A percentile compares a stretch with the other conserved stretches of the same genome.
These are phyloP conservation scores for Rubus idaeus DNA, from an alignment of 306 rosid genomes.

Conservation along the genomic window DNA sequence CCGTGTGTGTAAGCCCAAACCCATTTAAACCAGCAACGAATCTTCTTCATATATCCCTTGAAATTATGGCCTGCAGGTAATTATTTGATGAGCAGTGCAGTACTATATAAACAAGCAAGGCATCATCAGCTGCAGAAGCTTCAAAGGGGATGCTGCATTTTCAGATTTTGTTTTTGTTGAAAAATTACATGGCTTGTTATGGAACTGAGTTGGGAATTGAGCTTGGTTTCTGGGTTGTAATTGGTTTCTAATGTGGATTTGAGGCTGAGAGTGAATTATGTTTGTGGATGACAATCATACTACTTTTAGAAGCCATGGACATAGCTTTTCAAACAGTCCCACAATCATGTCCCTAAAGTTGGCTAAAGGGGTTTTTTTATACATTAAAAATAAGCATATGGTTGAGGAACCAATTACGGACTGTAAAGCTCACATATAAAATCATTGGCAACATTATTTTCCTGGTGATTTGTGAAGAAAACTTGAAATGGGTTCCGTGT, in stretches of 20 bases:
- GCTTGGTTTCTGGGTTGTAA: constrained; percentile 6
- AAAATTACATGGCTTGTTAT: neutral
- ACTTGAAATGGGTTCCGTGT: neutral
- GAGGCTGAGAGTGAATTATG: neutral
- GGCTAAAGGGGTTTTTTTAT: neutral
- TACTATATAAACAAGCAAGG: constrained; percentile 5
- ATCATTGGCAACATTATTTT: neutral
- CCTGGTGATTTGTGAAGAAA: neutral
- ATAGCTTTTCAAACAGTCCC: constrained; percentile 18
- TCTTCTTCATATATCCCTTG: neutral
- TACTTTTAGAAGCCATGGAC: constrained; percentile 25
- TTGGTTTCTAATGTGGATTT: neutral
- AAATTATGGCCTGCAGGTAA: constrained; percentile 8
- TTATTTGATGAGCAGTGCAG: constrained; percentile 6
- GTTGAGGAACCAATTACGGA: neutral
- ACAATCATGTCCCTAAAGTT: constrained; percentile 6
- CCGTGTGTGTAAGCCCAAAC: constrained; percentile 10
- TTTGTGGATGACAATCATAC: neutral
- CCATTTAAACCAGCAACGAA: constrained; percentile 11
- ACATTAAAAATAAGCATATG: neutral
- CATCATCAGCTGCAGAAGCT: neutral
- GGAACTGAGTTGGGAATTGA: constrained; percentile 7
- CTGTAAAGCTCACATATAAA: neutral
- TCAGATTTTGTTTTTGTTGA: neutral
- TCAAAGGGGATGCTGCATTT: constrained; percentile 12